A percentile compares a stretch with the other conserved stretches of the same genome.
phyloP scores from a whole-genome alignment of 495 filamentous ascomycete genomes.

The Tricharina praecox region DNA sequence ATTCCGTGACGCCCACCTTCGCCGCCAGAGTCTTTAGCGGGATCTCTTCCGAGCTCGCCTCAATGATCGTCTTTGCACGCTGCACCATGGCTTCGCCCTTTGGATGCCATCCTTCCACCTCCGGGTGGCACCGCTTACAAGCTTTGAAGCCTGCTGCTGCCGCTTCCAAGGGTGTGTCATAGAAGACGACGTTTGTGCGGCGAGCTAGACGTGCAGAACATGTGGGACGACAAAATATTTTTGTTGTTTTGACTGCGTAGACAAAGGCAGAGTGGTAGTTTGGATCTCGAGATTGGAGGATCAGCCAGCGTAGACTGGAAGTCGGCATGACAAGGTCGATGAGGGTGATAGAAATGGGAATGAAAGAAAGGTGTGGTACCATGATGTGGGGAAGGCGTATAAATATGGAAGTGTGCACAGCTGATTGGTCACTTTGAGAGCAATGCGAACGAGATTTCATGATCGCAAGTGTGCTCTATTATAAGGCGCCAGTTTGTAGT shows the following conservation, averaged over 20 bases:
- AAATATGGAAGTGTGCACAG: not conserved
- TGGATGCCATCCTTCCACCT: conserved; percentile 26
- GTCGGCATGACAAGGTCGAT: conserved; percentile 11
- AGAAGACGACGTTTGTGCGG: conserved; percentile 44
- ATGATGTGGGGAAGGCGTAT: too few relatives aligned
- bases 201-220: conserved; percentile 45
- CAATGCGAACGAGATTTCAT: not conserved
- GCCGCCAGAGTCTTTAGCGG: conserved; percentile 36
- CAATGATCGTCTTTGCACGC: conserved; percentile 31
- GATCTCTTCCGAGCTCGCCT: conserved; percentile 27
- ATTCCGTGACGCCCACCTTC: conserved; percentile 38
- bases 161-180: conserved; percentile 38
- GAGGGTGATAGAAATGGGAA: not conserved
- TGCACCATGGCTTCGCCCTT: conserved; percentile 32
- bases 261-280: conserved; percentile 37
- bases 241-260: conserved; percentile 45
- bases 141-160: conserved; percentile 40
- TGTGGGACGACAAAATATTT: conserved; percentile 47
- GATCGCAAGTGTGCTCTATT: too few relatives aligned
- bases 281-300: conserved; percentile 37
- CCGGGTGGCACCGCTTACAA: conserved; percentile 49
- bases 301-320: conserved; percentile 38
- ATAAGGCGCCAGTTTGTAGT: too few relatives aligned
- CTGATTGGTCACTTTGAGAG: conserved; percentile 1
- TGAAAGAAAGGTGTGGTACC: not conserved